Evolutionary conservation across 2,329 filamentous ascomycete genomes (phyloP).

Genomic region (Coniochaeta sp.): DNA sequence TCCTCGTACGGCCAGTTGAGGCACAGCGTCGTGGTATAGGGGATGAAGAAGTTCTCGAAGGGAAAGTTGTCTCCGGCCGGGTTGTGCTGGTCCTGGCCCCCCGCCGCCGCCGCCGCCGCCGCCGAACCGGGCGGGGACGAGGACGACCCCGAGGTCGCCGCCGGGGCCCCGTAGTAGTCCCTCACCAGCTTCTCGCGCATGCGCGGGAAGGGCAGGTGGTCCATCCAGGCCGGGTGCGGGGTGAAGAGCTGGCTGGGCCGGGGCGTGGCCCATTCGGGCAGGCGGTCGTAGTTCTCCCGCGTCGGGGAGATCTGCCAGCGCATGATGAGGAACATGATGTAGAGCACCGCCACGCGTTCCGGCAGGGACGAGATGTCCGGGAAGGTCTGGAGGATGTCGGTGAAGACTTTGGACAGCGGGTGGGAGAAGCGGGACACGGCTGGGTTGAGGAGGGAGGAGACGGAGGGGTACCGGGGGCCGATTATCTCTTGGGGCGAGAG

Average conservation of each 20-base stretch:
- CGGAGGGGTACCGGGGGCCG: conserved; percentile 72
- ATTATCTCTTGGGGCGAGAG: conserved; percentile 57
- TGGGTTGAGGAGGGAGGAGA: conserved; percentile 71
- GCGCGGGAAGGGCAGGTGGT: conserved; percentile 70
- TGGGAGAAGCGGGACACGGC: conserved; percentile 56
- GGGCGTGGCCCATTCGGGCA: conserved; percentile 68
- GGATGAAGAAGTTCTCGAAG: conserved; percentile 78
- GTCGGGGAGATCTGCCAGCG: conserved; percentile 78
- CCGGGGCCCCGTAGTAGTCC: conserved; percentile 23
- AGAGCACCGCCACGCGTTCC: conserved; percentile 74
- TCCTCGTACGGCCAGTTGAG: conserved; percentile 82
- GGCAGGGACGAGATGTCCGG: conserved; percentile 71
- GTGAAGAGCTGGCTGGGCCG: conserved; percentile 56
- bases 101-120: conserved; percentile 12
- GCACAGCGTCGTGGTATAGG: conserved; percentile 67
- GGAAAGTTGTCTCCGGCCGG: conserved; percentile 34
- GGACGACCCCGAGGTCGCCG: conserved; percentile 6
- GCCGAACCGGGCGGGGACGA: conserved; percentile 5
- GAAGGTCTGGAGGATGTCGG: conserved; percentile 78
- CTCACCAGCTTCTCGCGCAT: conserved; percentile 63
- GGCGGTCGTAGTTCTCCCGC: conserved; percentile 66
- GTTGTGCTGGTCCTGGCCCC: conserved; percentile 5
- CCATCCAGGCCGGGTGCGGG: conserved; percentile 73
- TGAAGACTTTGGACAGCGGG: conserved; percentile 76
- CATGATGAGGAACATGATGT: conserved; percentile 82